These are phyloP conservation scores for Trichoderma sp. DNA, from an alignment of 2,329 filamentous ascomycete genomes.

Conservation along the genomic window DNA sequence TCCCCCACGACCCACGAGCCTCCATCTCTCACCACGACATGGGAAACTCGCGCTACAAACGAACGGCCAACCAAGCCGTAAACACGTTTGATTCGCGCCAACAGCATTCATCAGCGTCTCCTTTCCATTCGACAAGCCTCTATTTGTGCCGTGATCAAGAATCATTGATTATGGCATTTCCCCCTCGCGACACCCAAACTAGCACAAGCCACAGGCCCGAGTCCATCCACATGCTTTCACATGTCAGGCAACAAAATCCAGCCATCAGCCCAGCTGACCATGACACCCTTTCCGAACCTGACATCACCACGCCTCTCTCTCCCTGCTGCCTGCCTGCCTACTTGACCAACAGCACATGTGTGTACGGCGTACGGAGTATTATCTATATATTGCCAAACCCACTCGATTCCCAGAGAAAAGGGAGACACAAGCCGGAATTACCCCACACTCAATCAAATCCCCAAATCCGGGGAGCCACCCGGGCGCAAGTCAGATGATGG, in stretches of 20 bases:
- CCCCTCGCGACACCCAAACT: not conserved
- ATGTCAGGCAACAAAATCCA: constrained; percentile 8
- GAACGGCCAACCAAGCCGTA: too few species aligned
- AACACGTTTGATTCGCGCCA: too few species aligned
- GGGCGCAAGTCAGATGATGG: constrained; percentile 26
- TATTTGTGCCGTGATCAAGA: not conserved
- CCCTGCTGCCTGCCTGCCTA: not conserved
- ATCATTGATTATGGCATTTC: not conserved
- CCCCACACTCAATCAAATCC: constrained; percentile 17
- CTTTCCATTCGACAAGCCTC: not conserved
- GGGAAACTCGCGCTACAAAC: not conserved
- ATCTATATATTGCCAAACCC: not conserved
- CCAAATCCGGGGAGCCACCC: constrained; percentile 25
- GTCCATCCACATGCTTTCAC: constrained; percentile 24
- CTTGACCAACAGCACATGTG: not conserved
- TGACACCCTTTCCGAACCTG: not conserved
- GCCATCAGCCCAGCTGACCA: constrained; percentile 15
- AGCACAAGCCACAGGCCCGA: not conserved
- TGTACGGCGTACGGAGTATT: too few species aligned
- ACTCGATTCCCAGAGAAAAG: not conserved
- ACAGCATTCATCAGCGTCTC: not conserved
- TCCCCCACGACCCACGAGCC: too few species aligned
- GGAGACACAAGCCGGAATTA: not conserved
- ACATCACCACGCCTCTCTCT: not conserved
- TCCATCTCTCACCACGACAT: too few species aligned